Percentiles rank a stretch among this genome's conserved stretches.
Conservation (phyloP, 1,139 yeast species). For the Yamadazyma siamensis region DNA sequence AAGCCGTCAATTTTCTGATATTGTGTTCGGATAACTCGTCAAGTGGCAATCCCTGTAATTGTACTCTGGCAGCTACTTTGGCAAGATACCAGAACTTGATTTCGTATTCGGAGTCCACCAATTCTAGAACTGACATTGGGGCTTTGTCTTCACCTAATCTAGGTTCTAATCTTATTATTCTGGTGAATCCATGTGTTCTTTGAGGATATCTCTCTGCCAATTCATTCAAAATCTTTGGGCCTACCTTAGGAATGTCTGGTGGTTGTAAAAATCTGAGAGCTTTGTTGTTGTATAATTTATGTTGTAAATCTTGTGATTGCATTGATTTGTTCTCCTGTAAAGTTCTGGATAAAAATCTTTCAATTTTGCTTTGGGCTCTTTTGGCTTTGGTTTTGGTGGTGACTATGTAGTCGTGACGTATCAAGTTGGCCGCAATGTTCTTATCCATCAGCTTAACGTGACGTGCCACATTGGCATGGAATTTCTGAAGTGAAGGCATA, state of each 20-base stretch:
- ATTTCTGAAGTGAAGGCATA: slow-evolving; percentile 45
- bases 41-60: slow-evolving; percentile 59
- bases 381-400: slow-evolving; percentile 47
- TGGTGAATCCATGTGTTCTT: slow-evolving; percentile 80
- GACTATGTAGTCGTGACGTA: slow-evolving; percentile 45
- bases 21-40: slow-evolving; percentile 61
- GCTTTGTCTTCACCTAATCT: slow-evolving; percentile 85
- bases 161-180: slow-evolving; percentile 81
- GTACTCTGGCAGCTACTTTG: slow-evolving; percentile 73
- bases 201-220: slow-evolving; percentile 59
- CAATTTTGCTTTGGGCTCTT: slow-evolving; percentile 44
- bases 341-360: slow-evolving; percentile 35
- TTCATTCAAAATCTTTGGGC: slow-evolving; percentile 61
- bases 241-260: slow-evolving; percentile 37
- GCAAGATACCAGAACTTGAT: slow-evolving; percentile 77
- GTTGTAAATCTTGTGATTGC: slow-evolving; percentile 17
- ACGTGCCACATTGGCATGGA: slow-evolving; percentile 43
- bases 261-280: slow-evolving; percentile 38
- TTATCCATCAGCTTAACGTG: slow-evolving; percentile 46
- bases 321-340: slow-evolving; percentile 18
- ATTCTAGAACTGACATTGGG: slow-evolving; percentile 82
- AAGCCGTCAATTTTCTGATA: slow-evolving; percentile 47
- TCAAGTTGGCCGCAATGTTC: slow-evolving; percentile 43
- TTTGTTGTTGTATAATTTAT: slow-evolving; percentile 17
- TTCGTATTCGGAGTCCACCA: slow-evolving; percentile 75